Base-by-base conservation (phyloP, 805 yeast species). In the Wickerhamomyces subpelliculosus region DNA sequence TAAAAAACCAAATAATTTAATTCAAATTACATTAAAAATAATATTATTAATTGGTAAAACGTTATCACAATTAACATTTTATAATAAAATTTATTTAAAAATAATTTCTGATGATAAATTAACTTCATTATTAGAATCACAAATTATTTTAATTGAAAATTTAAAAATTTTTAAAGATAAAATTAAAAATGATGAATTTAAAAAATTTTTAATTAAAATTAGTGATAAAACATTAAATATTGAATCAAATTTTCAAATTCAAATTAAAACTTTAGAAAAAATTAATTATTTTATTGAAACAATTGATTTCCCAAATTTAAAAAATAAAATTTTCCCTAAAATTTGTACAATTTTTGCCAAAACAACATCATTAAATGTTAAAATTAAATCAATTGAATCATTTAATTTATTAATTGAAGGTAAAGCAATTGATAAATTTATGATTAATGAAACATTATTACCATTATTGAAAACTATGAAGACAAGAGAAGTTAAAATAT, bases 331-430 rank as follows among this genome's bases (percentile, higher is more conserved):
- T n/a, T 76, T 84, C 55, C 95, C 96, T 2, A 62, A 77, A 32
- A 65, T 87, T 14, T 73, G 86, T 32, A 72, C 70, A 32, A 71
- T 86, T 8, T 93, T 90, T 60, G 74, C 87, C 27, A 82, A 86
- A 32, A 93, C 98, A 1, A 85, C 89, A 0, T 77, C 93, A 22
- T 65, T 89, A 25, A 77, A 84, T 5, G 83, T 93, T 21, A 90
- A 93, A 52, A 64, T 82, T 14, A 69, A 75, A 13, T 75, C 93
- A 2, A 67, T 87, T 18, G 62, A 68, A 16, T 69, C 84, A 1
- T 78, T 88, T 48, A 68, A 73, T 12, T 52, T 63, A 34, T 60
- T 88, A 50, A 71, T 84, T 14, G 71, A 67, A 17, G 64, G 69
- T 17, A 78, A 78, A 43, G 71, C 77, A 6, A 68, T 88, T 37